Conservation (phyloP, 495 filamentous ascomycete species). For the Bacidia gigantensis region DNA sequence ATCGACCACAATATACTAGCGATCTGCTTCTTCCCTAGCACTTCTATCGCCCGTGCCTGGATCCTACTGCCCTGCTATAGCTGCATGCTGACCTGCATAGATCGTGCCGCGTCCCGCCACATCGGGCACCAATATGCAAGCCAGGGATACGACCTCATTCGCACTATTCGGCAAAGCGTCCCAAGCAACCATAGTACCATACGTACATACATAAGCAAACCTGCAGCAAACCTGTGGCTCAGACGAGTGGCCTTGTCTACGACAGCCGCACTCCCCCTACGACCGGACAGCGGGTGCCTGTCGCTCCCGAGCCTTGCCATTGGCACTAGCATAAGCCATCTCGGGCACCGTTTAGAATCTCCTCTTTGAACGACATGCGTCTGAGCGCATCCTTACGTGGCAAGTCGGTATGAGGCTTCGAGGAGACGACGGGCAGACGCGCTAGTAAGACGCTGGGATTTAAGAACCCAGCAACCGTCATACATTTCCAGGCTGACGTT, state of each 20-base stretch:
- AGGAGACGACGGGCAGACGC: background rate
- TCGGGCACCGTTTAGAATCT: background rate
- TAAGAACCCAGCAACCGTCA: background rate
- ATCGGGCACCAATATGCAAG: constrained; percentile 5
- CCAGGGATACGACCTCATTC: background rate
- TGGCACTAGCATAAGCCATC: background rate
- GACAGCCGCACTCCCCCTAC: background rate
- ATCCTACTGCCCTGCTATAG: background rate
- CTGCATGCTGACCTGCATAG: constrained; percentile 3
- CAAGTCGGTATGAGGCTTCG: background rate
- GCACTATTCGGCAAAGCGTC: background rate
- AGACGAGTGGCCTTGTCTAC: background rate
- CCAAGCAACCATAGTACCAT: background rate
- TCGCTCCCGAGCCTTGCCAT: background rate
- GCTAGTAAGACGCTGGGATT: background rate
- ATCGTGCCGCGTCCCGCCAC: constrained; percentile 5
- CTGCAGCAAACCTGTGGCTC: background rate
- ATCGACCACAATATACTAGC: background rate
- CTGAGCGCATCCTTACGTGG: constrained; percentile 1
- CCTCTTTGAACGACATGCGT: background rate
- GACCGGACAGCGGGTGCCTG: background rate
- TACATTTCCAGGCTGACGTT: background rate
- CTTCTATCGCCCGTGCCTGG: background rate
- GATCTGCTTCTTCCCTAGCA: background rate
- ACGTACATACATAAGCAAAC: background rate